Base-by-base conservation (phyloP, 2,329 filamentous ascomycete genomes). In the Tolypocladium endophyticum region DNA sequence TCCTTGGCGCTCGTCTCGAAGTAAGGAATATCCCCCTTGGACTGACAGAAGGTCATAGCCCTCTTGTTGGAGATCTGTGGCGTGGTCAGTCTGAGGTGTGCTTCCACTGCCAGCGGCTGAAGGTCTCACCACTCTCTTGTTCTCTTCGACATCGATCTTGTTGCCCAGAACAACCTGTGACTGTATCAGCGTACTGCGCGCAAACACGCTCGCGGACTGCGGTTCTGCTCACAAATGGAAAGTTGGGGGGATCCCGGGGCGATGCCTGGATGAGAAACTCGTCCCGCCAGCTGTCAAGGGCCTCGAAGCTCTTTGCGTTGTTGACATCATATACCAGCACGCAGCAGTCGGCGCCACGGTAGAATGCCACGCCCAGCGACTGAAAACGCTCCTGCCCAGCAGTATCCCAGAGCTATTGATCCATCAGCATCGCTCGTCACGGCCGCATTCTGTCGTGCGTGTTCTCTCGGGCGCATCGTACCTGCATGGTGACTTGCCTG, bases 1-100 rank as follows among this genome's bases (percentile, higher is more conserved):
- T 99, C 94, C 80, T 99, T 99, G 62, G 94, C 94, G 76, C 92
- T 97, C 23, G 94, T 99, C 84, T 99, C 94, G 71, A 99, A 99
- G 77, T 99, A 99, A 23, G 94, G 94, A 65, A 99, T 97, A 61
- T 91, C 91, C 55, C 93, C 93, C 77, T 97, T 97, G 60, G 91
- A 95, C 75, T 97, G 92, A 76, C 94, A 99, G 74, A 97, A 99
- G 18, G 93, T 92, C 85, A 93, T 92, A 61, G 94, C 94, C 64
- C 94, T 85, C 83, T 97, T 97, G 70, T 88, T 92, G 36, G 91
- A 96, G 69, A 99, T 95, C 87, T 90, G 60, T 25, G n/a, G 4
- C 38, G 5, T 33, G 9, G 36, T 50, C 12, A 58, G 61, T 64
- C 60, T 43, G 41, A 25, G 36, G 12, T 39, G 14, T 7, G 23